Conservation (phyloP, 1,139 yeast species). For the Lodderomyces metapsilosis region DNA sequence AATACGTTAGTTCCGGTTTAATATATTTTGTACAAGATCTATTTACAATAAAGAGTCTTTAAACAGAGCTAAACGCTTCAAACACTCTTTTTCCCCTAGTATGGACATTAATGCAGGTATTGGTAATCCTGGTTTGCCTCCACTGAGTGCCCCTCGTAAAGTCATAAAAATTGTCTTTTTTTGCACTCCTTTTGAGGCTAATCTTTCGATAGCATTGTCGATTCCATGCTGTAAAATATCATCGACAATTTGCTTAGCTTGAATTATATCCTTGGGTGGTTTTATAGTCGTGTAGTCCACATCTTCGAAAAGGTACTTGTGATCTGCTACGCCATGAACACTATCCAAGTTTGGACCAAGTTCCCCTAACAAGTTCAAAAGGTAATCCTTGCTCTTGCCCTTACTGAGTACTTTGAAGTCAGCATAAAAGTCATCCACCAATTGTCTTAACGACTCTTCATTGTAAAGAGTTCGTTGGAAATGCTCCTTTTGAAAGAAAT, state of each 20-base stretch:
- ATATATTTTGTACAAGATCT: slow-evolving; percentile 1
- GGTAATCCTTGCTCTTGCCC: slow-evolving; percentile 18
- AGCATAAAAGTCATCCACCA: slow-evolving; percentile 32
- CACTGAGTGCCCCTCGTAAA: slow-evolving; percentile 71
- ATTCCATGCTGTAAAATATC: slow-evolving; percentile 14
- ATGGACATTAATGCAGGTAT: slow-evolving; percentile 59
- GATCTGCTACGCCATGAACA: slow-evolving; percentile 48
- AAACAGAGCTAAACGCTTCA: slow-evolving; percentile 33
- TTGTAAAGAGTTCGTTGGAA: slow-evolving; percentile 34
- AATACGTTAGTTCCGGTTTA: slow-evolving; percentile 9
- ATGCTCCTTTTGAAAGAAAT: slow-evolving; percentile 73
- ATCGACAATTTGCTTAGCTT: slow-evolving; percentile 8
- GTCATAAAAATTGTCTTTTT: slow-evolving; percentile 58
- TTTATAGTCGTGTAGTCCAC: slow-evolving; percentile 29
- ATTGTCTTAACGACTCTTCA: slow-evolving; percentile 26
- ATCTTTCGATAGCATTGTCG: slow-evolving; percentile 14
- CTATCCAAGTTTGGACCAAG: slow-evolving; percentile 44
- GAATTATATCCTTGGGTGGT: slow-evolving; percentile 10
- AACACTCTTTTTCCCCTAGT: slow-evolving; percentile 50
- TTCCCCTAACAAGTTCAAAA: slow-evolving; percentile 11
- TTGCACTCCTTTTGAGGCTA: slow-evolving; percentile 26
- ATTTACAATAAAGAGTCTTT: slow-evolving; percentile 7
- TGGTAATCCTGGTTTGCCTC: slow-evolving; percentile 68
- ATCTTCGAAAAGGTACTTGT: slow-evolving; percentile 48
- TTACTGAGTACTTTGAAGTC: slow-evolving; percentile 17